A percentile compares a stretch with the other conserved stretches of the same genome.
These are phyloP conservation scores for Trifolium dubium DNA, from an alignment of 306 rosid species.

Conservation along the genomic window DNA sequence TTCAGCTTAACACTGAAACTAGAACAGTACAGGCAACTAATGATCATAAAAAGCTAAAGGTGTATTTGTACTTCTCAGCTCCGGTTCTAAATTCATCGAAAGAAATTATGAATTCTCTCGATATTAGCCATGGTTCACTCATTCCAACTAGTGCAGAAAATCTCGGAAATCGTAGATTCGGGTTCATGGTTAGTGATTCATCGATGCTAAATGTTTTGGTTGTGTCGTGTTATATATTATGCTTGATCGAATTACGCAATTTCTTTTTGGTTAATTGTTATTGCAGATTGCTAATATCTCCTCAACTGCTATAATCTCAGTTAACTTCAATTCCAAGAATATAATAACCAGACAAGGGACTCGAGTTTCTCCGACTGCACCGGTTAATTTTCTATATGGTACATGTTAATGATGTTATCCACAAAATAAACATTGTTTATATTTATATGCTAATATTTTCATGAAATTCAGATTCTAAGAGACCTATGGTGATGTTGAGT, in stretches of 20 bases:
- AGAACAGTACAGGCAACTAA: conserved; percentile 87
- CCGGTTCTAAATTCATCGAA: conserved; percentile 80
- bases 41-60: conserved; percentile 56
- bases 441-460: conserved; percentile 26
- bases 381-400: conserved; percentile 86
- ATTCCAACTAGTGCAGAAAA: conserved; percentile 53
- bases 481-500: conserved; percentile 82
- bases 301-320: conserved; percentile 61
- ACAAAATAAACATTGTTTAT: conserved; percentile 7
- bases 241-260: conserved; percentile 36
- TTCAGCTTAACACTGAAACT: conserved; percentile 68
- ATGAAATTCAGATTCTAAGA: conserved; percentile 66
- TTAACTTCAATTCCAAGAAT: conserved; percentile 59
- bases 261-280: conserved; percentile 30
- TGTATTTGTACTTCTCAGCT: conserved; percentile 73
- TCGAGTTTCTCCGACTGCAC: conserved; percentile 70
- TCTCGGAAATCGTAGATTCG: conserved; percentile 69
- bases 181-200: conserved; percentile 71
- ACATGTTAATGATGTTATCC: conserved; percentile 34
- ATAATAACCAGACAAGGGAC: conserved; percentile 79
- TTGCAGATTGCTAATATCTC: conserved; percentile 71
- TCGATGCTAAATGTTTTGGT: conserved; percentile 21
- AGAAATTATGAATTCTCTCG: conserved; percentile 63
- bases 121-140: conserved; percentile 65
- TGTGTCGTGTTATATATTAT: not conserved